Evolutionary conservation across 2,329 filamentous ascomycete genomes (phyloP).

Genomic region (Fusarium sp.): DNA sequence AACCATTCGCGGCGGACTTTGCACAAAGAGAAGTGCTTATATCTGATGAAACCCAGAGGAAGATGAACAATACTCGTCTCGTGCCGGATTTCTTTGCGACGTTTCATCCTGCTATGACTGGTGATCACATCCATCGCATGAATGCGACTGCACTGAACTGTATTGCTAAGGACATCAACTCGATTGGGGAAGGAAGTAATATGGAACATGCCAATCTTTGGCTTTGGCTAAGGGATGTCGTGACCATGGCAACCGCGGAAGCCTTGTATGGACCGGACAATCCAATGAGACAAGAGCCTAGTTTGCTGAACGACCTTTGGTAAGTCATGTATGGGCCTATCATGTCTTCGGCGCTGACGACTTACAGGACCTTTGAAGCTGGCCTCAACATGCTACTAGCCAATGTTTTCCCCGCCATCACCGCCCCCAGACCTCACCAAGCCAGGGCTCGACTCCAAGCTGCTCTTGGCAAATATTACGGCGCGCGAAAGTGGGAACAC

Average conservation of each 20-base stretch:
- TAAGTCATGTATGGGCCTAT: background rate
- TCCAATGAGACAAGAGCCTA: conserved; percentile 5
- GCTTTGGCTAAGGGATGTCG: conserved; percentile 54
- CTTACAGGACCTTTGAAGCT: conserved; percentile 18
- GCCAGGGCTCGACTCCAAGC: conserved; percentile 22
- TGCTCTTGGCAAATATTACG: conserved; percentile 25
- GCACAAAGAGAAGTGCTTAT: conserved; percentile 55
- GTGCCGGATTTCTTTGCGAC: conserved; percentile 53
- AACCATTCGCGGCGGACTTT: conserved; percentile 56
- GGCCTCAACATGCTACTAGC: conserved; percentile 16
- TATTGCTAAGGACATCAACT: conserved; percentile 49
- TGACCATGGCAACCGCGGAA: conserved; percentile 31
- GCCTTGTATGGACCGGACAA: conserved; percentile 32
- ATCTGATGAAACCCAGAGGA: conserved; percentile 42
- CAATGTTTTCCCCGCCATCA: conserved; percentile 27
- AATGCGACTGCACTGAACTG: conserved; percentile 53
- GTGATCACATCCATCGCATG: conserved; percentile 51
- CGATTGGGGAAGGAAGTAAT: conserved; percentile 16
- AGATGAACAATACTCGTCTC: conserved; percentile 42
- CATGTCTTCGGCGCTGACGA: background rate
- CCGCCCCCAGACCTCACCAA: conserved; percentile 15
- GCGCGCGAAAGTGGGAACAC: conserved; percentile 10
- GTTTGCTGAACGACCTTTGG: conserved; percentile 21
- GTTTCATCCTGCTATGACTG: conserved; percentile 52
- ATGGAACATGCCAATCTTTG: conserved; percentile 36